Evolutionary conservation across 768 basidiomycete genomes (phyloP), one percentile per base, ranked within the genome.

Genomic region (Hydnum rufescens): DNA sequence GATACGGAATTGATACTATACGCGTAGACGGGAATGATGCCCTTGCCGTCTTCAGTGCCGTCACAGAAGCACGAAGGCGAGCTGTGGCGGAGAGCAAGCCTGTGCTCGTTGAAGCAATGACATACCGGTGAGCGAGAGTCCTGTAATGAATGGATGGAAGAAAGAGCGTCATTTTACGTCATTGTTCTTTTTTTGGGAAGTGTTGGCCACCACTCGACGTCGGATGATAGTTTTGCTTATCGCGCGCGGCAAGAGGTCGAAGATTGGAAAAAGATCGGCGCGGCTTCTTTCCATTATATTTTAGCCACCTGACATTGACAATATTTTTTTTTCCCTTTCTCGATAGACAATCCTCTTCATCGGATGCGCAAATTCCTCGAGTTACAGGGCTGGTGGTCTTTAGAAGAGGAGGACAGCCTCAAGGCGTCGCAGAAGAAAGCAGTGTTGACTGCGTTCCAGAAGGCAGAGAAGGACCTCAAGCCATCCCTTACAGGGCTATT

Each of bases 171-270:
- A 47, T 26, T 39, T n/a, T n/a, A n/a, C n/a, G n/a, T n/a, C n/a
- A n/a, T n/a, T n/a, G n/a, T n/a, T 26, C 51, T 19, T 29, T 16
- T 8, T 6, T 23, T 32, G 49, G 57, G 43, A 61, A 83, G 82
- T 26, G 80, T 95, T 8, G 83, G 89, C n/a, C 89, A 96, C 62
- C 88, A 92, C 62, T 88, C 85, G 18, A 92, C 86, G 0, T 93
- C 90, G 5, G 92, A 96, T 60, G 90, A 96, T 64, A 92, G 88
- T 3, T 92, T 85, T 60, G 90, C 89, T 22, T 96, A 96, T 64
- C 78, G 90, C 36, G 73, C 84, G 1, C 75, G 84, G 19, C 75
- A 85, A 53, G 92, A 93, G 60, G 92, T 95, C 29, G 86, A 93
- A 65, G 82, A 90, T 58, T 76, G 82, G 60, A 90, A 87, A 67